Conservation (phyloP, 495 filamentous ascomycete species). For the Tetracladium marchalianum region DNA sequence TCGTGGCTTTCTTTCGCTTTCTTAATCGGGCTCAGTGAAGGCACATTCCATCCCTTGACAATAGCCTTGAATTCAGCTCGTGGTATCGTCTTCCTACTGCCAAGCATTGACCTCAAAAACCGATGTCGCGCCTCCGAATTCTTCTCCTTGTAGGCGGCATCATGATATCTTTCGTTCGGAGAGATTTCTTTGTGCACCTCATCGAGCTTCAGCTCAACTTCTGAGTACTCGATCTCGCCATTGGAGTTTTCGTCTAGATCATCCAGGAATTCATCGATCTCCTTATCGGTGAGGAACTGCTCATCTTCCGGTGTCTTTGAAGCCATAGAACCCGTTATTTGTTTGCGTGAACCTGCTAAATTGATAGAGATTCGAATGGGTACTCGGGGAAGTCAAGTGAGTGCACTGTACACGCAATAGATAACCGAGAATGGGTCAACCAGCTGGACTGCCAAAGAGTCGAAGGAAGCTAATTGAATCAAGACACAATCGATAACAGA, state of each 20-base stretch:
- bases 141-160: constrained; percentile 15
- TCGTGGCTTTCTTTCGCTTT: constrained; percentile 17
- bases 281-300: constrained; percentile 20
- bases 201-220: constrained; percentile 28
- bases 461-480: no score
- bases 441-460: no score
- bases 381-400: no score
- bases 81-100: constrained; percentile 20
- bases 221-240: constrained; percentile 25
- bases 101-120: constrained; percentile 27
- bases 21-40: constrained; percentile 19
- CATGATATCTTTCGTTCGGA: constrained; percentile 20
- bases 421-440: no score
- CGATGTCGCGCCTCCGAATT: constrained; percentile 20
- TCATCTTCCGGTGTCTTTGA: not conserved
- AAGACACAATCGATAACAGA: no score
- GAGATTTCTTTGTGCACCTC: constrained; percentile 26
- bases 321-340: no score
- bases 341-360: no score
- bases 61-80: constrained; percentile 22
- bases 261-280: constrained; percentile 25
- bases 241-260: constrained; percentile 28
- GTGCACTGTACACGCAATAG: no score
- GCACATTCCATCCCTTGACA: constrained; percentile 26
- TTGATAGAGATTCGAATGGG: no score